Conservation (phyloP, 2,329 filamentous ascomycete genomes). For the Aureobasidium zeae region DNA sequence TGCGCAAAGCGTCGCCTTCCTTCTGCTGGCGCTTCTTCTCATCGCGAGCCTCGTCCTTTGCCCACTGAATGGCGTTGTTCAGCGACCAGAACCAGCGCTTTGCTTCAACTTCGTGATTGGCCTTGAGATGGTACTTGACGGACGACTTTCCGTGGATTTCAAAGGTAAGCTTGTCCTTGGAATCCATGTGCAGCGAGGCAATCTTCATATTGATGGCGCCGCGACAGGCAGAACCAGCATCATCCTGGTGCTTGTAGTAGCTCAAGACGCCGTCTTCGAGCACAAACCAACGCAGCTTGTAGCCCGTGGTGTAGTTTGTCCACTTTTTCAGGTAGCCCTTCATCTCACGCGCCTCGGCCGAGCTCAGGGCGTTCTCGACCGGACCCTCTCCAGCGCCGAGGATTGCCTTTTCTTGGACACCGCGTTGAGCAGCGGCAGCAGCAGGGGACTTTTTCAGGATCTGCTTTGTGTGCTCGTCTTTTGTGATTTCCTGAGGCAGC, state of each 20-base stretch:
- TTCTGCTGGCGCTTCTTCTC: slow-evolving; percentile 69
- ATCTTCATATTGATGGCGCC: slow-evolving; percentile 99
- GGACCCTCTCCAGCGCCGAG: slow-evolving; percentile 43
- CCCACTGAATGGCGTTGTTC: slow-evolving; percentile 98
- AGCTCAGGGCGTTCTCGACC: slow-evolving; percentile 49
- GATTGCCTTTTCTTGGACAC: slow-evolving; percentile 95
- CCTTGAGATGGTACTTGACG: slow-evolving; percentile 95
- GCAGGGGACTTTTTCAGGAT: slow-evolving; percentile 93
- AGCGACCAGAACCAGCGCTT: slow-evolving; percentile 99
- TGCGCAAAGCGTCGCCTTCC: slow-evolving; percentile 64
- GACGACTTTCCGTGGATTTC: slow-evolving; percentile 97
- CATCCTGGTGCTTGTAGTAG: slow-evolving; percentile 99
- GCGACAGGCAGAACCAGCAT: slow-evolving; percentile 88
- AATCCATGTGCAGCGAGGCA: slow-evolving; percentile 86
- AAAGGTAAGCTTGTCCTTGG: slow-evolving; percentile 94
- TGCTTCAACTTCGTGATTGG: slow-evolving; percentile 94
- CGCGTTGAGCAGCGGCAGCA: slow-evolving; percentile 84
- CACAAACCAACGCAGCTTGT: slow-evolving; percentile 96
- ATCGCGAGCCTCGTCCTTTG: slow-evolving; percentile 91
- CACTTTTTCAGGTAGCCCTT: slow-evolving; percentile 98
- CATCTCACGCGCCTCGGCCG: slow-evolving; percentile 89
- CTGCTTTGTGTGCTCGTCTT: slow-evolving; percentile 77
- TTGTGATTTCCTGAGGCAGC: slow-evolving; percentile 90
- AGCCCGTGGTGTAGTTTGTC: slow-evolving; percentile 97
- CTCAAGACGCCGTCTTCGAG: slow-evolving; percentile 94